Percentiles rank a stretch among this genome's conserved stretches.
Conservation (phyloP, 805 yeast genomes). For the Blastobotrys americana region DNA sequence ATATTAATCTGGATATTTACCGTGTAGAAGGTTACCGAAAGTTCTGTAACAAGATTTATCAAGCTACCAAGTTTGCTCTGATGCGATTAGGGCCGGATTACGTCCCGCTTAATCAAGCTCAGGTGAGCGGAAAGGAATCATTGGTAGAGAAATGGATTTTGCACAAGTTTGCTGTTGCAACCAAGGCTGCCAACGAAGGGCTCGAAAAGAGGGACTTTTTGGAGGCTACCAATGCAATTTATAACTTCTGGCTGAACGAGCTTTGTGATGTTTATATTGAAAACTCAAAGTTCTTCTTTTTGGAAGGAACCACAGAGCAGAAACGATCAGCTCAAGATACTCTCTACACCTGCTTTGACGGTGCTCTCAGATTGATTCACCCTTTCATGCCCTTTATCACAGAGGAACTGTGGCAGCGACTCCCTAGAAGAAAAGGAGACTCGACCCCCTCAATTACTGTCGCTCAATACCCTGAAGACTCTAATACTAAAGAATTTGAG, state of each 20-base stretch:
- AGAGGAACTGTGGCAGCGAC: slow-evolving; percentile 98
- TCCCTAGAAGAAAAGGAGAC: slow-evolving; percentile 79
- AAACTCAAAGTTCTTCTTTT: slow-evolving; percentile 86
- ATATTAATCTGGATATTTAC: slow-evolving; percentile 88
- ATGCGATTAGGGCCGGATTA: slow-evolving; percentile 88
- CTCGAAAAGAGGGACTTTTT: slow-evolving; percentile 84
- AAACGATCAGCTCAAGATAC: slow-evolving; percentile 89
- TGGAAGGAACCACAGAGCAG: slow-evolving; percentile 84
- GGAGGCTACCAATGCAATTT: slow-evolving; percentile 77
- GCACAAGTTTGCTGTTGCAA: slow-evolving; percentile 69
- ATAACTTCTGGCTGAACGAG: slow-evolving; percentile 90
- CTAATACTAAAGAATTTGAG: slow-evolving; percentile 23
- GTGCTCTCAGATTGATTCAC: slow-evolving; percentile 84
- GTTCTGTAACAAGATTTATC: slow-evolving; percentile 98
- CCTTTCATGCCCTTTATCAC: slow-evolving; percentile 98
- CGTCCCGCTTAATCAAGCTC: slow-evolving; percentile 62
- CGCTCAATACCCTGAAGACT: slow-evolving; percentile 60
- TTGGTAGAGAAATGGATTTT: slow-evolving; percentile 96
- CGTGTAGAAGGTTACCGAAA: slow-evolving; percentile 99
- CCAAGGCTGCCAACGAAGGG: slow-evolving; percentile 54
- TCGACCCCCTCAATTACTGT: slow-evolving; percentile 61
- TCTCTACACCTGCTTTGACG: slow-evolving; percentile 84
- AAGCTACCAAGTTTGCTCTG: slow-evolving; percentile 94
- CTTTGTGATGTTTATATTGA: slow-evolving; percentile 97
- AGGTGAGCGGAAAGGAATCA: slow-evolving; percentile 69